These are phyloP conservation scores for Aspergillus sp. DNA, from an alignment of 2,329 filamentous ascomycete genomes.

Conservation along the genomic window DNA sequence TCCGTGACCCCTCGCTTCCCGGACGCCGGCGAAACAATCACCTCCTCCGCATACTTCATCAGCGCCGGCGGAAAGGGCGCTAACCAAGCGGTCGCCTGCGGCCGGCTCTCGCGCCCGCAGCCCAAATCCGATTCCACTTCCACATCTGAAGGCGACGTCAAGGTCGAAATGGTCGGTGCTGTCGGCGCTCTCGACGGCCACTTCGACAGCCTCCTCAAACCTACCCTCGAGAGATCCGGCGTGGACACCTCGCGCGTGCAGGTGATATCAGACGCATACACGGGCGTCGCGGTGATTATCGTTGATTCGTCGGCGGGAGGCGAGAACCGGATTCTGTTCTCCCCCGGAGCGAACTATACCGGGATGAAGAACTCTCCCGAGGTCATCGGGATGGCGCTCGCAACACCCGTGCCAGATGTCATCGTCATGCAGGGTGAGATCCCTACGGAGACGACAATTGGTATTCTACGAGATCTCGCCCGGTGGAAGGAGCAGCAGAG, in stretches of 20 bases:
- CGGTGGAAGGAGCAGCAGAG: conserved; percentile 50
- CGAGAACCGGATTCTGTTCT: conserved; percentile 77
- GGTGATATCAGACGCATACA: conserved; percentile 55
- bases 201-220: conserved; percentile 65
- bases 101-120: conserved; percentile 71
- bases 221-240: conserved; percentile 63
- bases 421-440: conserved; percentile 81
- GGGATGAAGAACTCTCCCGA: conserved; percentile 46
- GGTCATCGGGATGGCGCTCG: conserved; percentile 44
- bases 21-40: conserved; percentile 83
- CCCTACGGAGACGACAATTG: conserved; percentile 67
- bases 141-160: conserved; percentile 34
- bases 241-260: conserved; percentile 63
- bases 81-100: conserved; percentile 91
- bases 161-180: conserved; percentile 73
- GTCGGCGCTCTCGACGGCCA: conserved; percentile 66
- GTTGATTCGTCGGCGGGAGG: conserved; percentile 71
- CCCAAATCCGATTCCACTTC: conserved; percentile 20
- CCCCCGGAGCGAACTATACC: conserved; percentile 69
- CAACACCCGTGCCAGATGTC: conserved; percentile 59
- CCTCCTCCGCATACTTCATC: conserved; percentile 74
- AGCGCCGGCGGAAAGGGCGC: conserved; percentile 92
- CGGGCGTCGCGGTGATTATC: conserved; percentile 75
- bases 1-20: conserved; percentile 85
- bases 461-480: conserved; percentile 54